Percentiles rank a stretch among this genome's conserved stretches.
Conservation (phyloP, 2,329 filamentous ascomycete genomes). For the Penicillium sp. region DNA sequence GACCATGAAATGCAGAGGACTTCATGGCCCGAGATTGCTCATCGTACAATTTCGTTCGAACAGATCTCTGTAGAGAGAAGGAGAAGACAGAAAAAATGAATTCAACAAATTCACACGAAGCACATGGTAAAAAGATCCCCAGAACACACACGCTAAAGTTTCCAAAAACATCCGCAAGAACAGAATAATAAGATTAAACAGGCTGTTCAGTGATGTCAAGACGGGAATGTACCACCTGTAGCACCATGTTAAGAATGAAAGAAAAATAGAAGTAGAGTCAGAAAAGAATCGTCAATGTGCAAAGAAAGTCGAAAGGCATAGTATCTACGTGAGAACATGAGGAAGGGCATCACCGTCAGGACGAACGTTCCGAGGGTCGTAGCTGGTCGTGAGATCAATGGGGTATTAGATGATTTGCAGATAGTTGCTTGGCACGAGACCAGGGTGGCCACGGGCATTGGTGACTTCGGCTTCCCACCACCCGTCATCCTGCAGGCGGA, state of each 20-base stretch:
- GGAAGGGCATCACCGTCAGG: constrained; percentile 17
- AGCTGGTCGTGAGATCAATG: constrained; percentile 25
- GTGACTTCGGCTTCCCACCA: constrained; percentile 99
- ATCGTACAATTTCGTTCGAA: constrained; percentile 20
- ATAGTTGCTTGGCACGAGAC: constrained; percentile 67
- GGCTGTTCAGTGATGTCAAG: constrained; percentile 6
- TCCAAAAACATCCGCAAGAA: constrained; percentile 12
- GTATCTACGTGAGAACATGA: constrained; percentile 23
- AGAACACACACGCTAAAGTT: constrained; percentile 16
- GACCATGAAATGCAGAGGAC: constrained; percentile 2
- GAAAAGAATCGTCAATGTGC: constrained; percentile 22
- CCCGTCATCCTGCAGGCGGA: constrained; percentile 91
- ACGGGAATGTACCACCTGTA: background rate
- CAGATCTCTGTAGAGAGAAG: constrained; percentile 7
- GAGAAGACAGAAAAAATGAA: background rate
- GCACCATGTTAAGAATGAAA: constrained; percentile 1
- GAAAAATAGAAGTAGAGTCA: constrained; percentile 4
- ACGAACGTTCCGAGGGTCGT: constrained; percentile 22
- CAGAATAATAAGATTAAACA: constrained; percentile 10
- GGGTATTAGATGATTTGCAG: constrained; percentile 54
- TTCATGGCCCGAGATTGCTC: constrained; percentile 13
- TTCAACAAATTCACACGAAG: constrained; percentile 1
- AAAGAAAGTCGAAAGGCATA: constrained; percentile 17
- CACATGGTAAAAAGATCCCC: constrained; percentile 3
- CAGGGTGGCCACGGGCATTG: constrained; percentile 47